phyloP scores from a whole-genome alignment of 2,329 filamentous ascomycete species.

The Diaporthe caulivora region DNA sequence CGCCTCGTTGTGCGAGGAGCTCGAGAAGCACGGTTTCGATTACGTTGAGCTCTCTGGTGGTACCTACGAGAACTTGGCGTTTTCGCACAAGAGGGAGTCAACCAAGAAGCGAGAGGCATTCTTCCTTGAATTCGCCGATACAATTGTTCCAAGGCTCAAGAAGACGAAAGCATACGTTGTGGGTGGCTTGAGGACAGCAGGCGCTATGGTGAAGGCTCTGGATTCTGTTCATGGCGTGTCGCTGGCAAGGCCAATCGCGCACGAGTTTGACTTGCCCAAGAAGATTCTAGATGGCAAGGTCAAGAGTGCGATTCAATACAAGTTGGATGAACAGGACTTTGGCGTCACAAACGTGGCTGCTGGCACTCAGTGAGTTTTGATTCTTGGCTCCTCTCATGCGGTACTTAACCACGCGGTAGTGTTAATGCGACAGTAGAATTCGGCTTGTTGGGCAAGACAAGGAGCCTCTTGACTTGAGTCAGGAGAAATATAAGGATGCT shows the following conservation, averaged over 20 bases:
- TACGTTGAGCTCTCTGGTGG: constrained; percentile 71
- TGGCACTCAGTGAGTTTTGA: constrained; percentile 35
- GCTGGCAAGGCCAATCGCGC: constrained; percentile 63
- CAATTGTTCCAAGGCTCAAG: constrained; percentile 57
- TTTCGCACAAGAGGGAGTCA: constrained; percentile 63
- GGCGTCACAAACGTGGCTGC: constrained; percentile 35
- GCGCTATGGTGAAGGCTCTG: constrained; percentile 68
- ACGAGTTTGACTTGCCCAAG: constrained; percentile 59
- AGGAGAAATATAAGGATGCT: constrained; percentile 47
- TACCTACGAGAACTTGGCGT: constrained; percentile 67
- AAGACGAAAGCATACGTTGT: constrained; percentile 67
- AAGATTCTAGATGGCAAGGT: constrained; percentile 60
- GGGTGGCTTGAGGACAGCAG: constrained; percentile 64
- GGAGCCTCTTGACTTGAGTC: constrained; percentile 48
- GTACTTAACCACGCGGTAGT: neutral
- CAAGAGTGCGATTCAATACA: constrained; percentile 60
- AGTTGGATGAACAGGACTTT: constrained; percentile 62
- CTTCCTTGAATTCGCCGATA: constrained; percentile 69
- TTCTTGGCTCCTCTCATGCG: neutral
- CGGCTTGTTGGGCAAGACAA: constrained; percentile 39
- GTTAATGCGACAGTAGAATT: constrained; percentile 23
- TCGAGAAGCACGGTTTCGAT: constrained; percentile 64
- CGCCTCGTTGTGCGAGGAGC: constrained; percentile 57
- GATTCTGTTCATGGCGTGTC: constrained; percentile 67
- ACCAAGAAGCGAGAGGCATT: constrained; percentile 68